Evolutionary conservation across 805 yeast species (phyloP), one percentile per base, ranked within the genome.

Genomic region (Jamesozyma spencerorum): DNA sequence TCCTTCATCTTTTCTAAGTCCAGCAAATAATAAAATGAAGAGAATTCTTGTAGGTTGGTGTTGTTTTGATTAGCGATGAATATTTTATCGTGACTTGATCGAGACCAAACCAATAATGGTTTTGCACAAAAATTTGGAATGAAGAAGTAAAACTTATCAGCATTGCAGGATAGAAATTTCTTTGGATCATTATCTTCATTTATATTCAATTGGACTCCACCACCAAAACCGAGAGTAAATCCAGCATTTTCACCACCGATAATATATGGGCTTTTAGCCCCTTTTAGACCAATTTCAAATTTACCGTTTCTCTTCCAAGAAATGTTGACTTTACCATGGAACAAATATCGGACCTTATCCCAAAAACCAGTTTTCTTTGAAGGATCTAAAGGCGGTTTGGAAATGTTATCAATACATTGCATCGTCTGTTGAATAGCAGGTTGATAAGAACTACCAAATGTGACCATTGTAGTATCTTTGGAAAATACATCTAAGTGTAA

Each of bases 341-440:
- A 64, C 13, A 81, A 68, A 22, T 79, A 70, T 37, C 95, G 65
- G 20, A 86, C 61, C 57, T 87, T 90, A 60, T 88, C 97, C 97
- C 97, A 88, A 49, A 87, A 79, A 0, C 97, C 97, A 12, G 86
- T 63, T 49, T 81, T 82, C 3, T 76, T 72, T 2, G 95, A 85
- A 0, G 88, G 88, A 57, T 88, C 97, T 13, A 83, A 63, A 0
- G 94, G 95, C 0, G 95, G 94, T 57, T 90, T 88, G 1, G 94
- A 78, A 55, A 88, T 85, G 34, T 81, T 78, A 51, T 87, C 95
- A 44, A 88, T 72, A 41, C 76, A 81, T 41, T 77, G 64, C 78
- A 84, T 81, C 2, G 80, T 69, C 48, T 85, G 88, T 48, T 85
- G 86, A 24, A 88, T 72, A 1, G 87, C 88, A 14, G 94, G 87